Conservation (phyloP, 441 rosid species). For the Sinapis alba region DNA sequence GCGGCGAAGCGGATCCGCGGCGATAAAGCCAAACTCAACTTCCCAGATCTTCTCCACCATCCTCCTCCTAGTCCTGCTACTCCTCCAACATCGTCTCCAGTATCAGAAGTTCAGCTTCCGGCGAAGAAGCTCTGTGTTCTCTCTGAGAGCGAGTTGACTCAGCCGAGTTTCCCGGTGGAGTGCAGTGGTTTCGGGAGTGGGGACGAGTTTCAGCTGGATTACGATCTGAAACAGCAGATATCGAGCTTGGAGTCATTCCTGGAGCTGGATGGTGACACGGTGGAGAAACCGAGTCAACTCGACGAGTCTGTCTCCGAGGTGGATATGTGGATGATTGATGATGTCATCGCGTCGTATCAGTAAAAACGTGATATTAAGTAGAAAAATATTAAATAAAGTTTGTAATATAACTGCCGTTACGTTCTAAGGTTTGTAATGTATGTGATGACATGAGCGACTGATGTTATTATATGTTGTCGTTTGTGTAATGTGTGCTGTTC, state of each 20-base stretch:
- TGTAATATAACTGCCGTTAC: constrained; percentile 18
- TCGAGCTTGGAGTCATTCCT: constrained; percentile 61
- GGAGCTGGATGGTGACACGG: constrained; percentile 47
- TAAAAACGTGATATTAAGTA: neutral
- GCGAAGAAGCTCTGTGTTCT: constrained; percentile 53
- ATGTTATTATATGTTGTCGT: neutral
- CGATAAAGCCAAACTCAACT: constrained; percentile 88
- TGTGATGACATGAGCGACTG: neutral
- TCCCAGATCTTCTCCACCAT: constrained; percentile 30
- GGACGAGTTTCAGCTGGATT: constrained; percentile 28
- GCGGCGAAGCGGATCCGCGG: constrained; percentile 94
- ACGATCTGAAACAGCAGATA: constrained; percentile 56
- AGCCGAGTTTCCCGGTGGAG: constrained; percentile 30
- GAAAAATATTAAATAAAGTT: constrained; percentile 7
- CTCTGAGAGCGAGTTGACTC: constrained; percentile 30
- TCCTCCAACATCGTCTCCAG: neutral
- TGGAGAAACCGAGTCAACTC: constrained; percentile 30
- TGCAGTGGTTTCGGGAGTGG: constrained; percentile 24
- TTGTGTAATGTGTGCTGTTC: neutral
- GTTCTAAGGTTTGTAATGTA: neutral
- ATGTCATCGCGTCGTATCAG: constrained; percentile 43
- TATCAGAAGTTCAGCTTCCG: constrained; percentile 34
- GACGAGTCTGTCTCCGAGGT: constrained; percentile 25
- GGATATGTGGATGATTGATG: constrained; percentile 74
- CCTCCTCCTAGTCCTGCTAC: neutral